Base-by-base conservation (phyloP, 495 filamentous ascomycete species). In the Lasiosphaeriaceae sp. region DNA sequence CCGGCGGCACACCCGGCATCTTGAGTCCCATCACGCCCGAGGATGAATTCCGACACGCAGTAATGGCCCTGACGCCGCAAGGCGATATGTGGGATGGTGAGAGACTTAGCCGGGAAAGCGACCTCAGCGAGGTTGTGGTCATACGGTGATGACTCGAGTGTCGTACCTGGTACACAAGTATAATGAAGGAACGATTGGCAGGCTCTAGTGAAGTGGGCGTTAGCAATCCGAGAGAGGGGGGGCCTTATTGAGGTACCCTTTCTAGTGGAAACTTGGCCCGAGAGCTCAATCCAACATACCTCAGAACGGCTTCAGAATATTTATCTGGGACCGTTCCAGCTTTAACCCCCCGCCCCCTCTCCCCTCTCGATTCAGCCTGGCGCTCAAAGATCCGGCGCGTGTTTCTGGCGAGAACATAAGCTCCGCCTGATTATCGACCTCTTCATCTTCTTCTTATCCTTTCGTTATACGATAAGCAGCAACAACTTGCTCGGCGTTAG, bases 1-100 rank as follows among this genome's bases (percentile, higher is more conserved):
- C 55, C 55, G n/a, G 39, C 39, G 39, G 39, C 11, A 67, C 58
- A 11, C 75, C 73, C 12, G 75, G 71, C 16, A 73, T 71, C 53
- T 56, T 74, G 37, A 78, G 74, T 57, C 75, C 76, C 9, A 68
- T 65, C 2, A 70, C 70, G 16, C 66, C 68, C 0, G 63, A 64
- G 19, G 68, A 69, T 43, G 66, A 70, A 2, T 54, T 61, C 16
- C 56, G 52, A 16, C 60, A 61, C 34, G 35, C 50, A 11, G 47
- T 67, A n/a, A 39, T 68, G 41, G 63, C 54, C 2, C 19, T 66
- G 54, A 62, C 53, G 20, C 55, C 67, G 1, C 61, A 67, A 26
- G 62, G 64, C 26, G 64, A 68, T n/a, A 35, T 66, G 14, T 74
- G 71, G 71, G 67, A 56, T 19, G 65, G 62, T 16, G 62, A 58